Base-by-base conservation (phyloP, 2,329 filamentous ascomycete species). In the Emmonsiellopsis sp. region DNA sequence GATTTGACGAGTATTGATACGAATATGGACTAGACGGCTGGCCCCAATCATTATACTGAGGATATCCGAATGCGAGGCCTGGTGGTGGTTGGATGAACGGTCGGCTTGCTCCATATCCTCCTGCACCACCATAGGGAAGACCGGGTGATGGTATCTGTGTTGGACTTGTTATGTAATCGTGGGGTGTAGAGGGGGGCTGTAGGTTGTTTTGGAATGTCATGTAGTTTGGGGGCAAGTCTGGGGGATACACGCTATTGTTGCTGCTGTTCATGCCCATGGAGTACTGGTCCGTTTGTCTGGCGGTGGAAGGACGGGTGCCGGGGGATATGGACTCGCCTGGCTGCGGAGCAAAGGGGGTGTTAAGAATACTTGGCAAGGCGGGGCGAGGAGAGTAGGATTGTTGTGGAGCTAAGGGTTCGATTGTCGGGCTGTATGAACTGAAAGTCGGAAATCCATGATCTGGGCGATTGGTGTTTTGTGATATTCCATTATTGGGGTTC, bases 311-410 rank as follows among this genome's bases (percentile, higher is more conserved):
- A 15, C 66, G 63, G 44, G 62, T 63, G 8, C 63, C 63, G 20
- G 68, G 70, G 10, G 60, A 67, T 32, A 61, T 54, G 26, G 61
- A 61, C 42, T 73, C 71, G 48, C 68, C 68, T 3, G 69, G 68
- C 40, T 67, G 65, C 7, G 70, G 71, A 3, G 71, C 65, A 56
- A 75, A 75, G 20, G 72, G 65, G 0, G 69, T 67, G 43, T 68
- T 69, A 55, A 63, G 67, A 26, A 73, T 63, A 15, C 67, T 68
- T 37, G 70, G 70, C 8, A 74, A 54, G 7, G 48, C 50, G 7
- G 60, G 58, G 5, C 58, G 51, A 10, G 58, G 58, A n/a, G 58
- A 58, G 42, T 58, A 58, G 8, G 56, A 54, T 48, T 51, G 50
- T 8, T 41, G 11, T 34, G 50, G 50, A 7, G 49, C 50, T 31